Conservation (phyloP, 371 early-diverging fungal genomes). For the Mortierella sp. region DNA sequence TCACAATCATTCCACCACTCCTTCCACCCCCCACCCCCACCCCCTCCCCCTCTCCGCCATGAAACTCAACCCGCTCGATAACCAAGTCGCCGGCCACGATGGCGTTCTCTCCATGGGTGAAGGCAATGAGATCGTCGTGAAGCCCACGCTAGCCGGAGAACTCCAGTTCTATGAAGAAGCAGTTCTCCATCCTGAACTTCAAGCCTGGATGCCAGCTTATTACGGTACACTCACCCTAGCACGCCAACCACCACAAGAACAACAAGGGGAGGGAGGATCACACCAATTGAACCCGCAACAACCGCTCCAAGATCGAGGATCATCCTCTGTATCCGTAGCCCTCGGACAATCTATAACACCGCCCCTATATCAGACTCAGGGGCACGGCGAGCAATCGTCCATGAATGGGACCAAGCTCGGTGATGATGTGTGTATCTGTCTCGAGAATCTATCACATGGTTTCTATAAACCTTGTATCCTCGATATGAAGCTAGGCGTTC, state of each 20-base stretch:
- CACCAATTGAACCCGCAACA: neutral
- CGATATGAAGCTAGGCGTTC: constrained; percentile 83
- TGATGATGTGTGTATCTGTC: constrained; percentile 61
- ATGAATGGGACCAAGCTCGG: constrained; percentile 38
- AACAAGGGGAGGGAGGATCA: too few relatives aligned
- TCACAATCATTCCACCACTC: neutral
- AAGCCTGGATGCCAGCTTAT: constrained; percentile 73
- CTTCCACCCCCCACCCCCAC: neutral
- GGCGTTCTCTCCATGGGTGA: constrained; percentile 62
- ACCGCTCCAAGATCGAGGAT: constrained; percentile 21
- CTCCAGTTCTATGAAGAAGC: constrained; percentile 72
- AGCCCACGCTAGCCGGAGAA: constrained; percentile 69
- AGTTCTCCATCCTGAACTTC: constrained; percentile 63
- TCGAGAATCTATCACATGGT: constrained; percentile 78
- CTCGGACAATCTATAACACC: constrained; percentile 52
- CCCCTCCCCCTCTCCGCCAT: constrained; percentile 9
- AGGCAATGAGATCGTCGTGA: constrained; percentile 69
- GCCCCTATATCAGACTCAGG: constrained; percentile 55
- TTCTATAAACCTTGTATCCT: constrained; percentile 78
- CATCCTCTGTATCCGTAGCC: constrained; percentile 57
- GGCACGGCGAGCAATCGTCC: constrained; percentile 58
- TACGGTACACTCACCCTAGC: constrained; percentile 66
- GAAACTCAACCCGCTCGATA: constrained; percentile 49
- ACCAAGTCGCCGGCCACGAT: constrained; percentile 81
- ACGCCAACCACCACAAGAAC: neutral